These are phyloP conservation scores for Fusarium begoniae DNA, from an alignment of 2,329 filamentous ascomycete species.

Conservation along the genomic window DNA sequence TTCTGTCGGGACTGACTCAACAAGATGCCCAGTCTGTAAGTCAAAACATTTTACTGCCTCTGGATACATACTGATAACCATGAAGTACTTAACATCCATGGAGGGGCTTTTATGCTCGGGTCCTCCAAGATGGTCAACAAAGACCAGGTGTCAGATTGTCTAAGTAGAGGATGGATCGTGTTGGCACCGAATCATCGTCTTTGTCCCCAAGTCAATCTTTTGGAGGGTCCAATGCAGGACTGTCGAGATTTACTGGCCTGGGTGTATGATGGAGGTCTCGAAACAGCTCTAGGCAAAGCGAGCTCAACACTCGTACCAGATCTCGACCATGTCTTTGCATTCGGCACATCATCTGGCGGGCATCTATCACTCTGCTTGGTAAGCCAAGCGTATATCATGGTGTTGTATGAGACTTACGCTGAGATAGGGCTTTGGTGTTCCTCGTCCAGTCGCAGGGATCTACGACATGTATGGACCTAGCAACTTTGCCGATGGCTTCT, in stretches of 20 bases:
- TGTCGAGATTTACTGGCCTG: conserved; percentile 1
- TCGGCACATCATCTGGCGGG: conserved; percentile 2
- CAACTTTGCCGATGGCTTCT: background rate
- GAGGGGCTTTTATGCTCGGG: conserved; percentile 11
- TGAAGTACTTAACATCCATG: conserved; percentile 3
- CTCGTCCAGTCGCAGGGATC: background rate
- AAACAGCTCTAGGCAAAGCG: background rate
- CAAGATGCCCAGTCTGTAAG: background rate
- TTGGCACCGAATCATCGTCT: background rate
- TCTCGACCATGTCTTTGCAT: conserved; percentile 3
- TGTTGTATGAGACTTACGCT: fast-evolving
- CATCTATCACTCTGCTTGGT: background rate
- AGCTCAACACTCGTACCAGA: background rate
- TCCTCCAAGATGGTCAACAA: conserved; percentile 13
- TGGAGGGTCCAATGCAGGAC: background rate
- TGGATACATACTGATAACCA: fast-evolving
- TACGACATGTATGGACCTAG: background rate
- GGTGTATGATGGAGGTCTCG: background rate
- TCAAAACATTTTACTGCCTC: fast-evolving
- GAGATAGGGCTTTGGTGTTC: background rate
- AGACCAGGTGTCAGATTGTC: background rate
- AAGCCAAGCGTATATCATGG: fast-evolving
- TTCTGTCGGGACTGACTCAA: fast-evolving
- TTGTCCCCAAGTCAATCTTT: background rate
- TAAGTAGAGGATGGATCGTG: background rate